Conservation (phyloP, 352 stramenopile species). For the Globisporangium paroecandrum region DNA sequence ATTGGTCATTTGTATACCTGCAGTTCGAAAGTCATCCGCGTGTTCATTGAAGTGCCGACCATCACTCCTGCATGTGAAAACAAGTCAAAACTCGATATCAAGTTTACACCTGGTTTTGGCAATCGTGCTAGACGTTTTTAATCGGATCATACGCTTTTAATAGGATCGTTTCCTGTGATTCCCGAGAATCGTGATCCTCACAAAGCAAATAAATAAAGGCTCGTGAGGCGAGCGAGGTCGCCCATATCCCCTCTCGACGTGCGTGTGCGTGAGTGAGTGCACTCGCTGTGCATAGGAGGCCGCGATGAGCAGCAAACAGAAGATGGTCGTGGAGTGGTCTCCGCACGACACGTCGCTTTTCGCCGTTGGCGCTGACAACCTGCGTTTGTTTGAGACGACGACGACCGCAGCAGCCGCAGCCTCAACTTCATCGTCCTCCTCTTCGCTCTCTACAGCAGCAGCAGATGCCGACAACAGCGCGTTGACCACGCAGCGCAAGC, state of each 20-base stretch:
- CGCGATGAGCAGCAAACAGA: slow-evolving; percentile 69
- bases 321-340: slow-evolving; percentile 80
- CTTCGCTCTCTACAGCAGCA: neutral
- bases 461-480: slow-evolving; percentile 4
- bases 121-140: too few species aligned
- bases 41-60: too few species aligned
- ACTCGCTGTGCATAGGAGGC: neutral
- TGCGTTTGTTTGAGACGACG: slow-evolving; percentile 79
- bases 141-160: too few species aligned
- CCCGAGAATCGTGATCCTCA: too few species aligned
- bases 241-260: neutral
- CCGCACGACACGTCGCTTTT: slow-evolving; percentile 81
- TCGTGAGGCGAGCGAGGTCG: neutral
- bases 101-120: too few species aligned
- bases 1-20: too few species aligned
- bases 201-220: neutral
- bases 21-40: too few species aligned
- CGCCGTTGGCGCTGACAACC: slow-evolving; percentile 74
- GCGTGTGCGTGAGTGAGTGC: neutral
- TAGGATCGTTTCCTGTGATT: too few species aligned
- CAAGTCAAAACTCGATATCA: too few species aligned
- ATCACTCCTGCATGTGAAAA: too few species aligned
- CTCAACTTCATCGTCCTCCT: slow-evolving; percentile 3
- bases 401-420: slow-evolving; percentile 8
- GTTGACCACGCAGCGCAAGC: slow-evolving; percentile 75